These are phyloP conservation scores for Aureobasidium leucospermi DNA, from an alignment of 2,329 filamentous ascomycete genomes.

Conservation along the genomic window DNA sequence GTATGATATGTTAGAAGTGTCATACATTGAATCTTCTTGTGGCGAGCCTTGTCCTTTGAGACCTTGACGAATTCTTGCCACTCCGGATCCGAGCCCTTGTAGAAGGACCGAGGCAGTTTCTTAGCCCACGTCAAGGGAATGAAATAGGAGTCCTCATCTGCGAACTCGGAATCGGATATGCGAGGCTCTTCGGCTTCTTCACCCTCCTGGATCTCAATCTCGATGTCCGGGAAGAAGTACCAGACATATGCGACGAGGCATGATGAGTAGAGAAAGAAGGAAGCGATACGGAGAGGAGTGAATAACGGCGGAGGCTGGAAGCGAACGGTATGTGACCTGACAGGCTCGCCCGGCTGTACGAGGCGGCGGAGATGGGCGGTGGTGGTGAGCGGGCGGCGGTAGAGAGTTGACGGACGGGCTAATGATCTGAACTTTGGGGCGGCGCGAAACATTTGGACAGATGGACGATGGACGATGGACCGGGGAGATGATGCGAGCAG, in stretches of 20 bases:
- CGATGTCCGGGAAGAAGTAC: conserved; percentile 22
- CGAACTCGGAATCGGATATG: conserved; percentile 27
- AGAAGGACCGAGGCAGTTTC: conserved; percentile 34
- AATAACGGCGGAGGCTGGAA: conserved; percentile 31
- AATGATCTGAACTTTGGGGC: conserved; percentile 6
- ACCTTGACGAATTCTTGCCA: conserved; percentile 45
- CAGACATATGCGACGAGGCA: conserved; percentile 18
- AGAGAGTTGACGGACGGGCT: not conserved
- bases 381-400: not conserved
- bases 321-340: conserved; percentile 25
- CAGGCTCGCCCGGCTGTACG: not conserved
- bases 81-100: conserved; percentile 46
- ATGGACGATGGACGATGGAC: not conserved
- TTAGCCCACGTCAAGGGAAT: conserved; percentile 43
- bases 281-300: conserved; percentile 23
- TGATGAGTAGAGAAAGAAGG: conserved; percentile 20
- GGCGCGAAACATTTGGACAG: conserved; percentile 12
- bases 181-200: conserved; percentile 26
- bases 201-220: conserved; percentile 23
- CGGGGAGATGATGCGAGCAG: not conserved
- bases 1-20: not conserved
- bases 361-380: not conserved
- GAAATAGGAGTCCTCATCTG: conserved; percentile 35
- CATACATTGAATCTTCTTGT: conserved; percentile 32
- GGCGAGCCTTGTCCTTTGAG: conserved; percentile 34